Evolutionary conservation across 2,329 filamentous ascomycete species (phyloP).

Genomic region (Phyllosticta citrichinensis): DNA sequence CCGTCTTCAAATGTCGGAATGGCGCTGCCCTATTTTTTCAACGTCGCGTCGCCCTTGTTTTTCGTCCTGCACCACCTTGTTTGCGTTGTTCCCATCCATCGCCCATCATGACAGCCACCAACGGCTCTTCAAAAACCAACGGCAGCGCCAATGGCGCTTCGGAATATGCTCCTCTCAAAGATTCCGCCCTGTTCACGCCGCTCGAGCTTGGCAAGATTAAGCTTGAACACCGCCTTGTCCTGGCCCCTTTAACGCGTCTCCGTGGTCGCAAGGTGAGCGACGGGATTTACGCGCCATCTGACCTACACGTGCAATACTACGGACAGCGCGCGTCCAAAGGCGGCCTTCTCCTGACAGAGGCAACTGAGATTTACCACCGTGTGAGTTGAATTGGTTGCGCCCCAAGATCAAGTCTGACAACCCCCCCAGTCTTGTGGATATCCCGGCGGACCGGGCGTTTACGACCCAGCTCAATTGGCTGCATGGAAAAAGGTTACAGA

Average conservation of each 20-base stretch:
- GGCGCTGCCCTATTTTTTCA: not conserved
- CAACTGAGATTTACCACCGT: conserved; percentile 25
- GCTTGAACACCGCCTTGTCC: conserved; percentile 10
- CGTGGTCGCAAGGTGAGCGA: conserved; percentile 16
- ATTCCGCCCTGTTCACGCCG: conserved; percentile 23
- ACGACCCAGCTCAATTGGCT: conserved; percentile 20
- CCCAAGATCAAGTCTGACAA: not conserved
- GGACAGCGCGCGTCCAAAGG: conserved; percentile 23
- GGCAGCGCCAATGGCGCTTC: conserved; percentile 22
- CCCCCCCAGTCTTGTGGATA: conserved; percentile 18
- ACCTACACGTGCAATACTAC: conserved; percentile 23
- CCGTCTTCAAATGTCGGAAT: not conserved
- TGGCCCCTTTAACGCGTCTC: conserved; percentile 11
- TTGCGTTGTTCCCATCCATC: not conserved
- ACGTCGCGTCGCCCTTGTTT: not conserved
- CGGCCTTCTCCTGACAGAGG: conserved; percentile 26
- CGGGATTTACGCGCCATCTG: conserved; percentile 22
- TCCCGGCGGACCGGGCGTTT: conserved; percentile 23
- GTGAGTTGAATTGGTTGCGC: conserved; percentile 12
- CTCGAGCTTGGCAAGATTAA: conserved; percentile 19
- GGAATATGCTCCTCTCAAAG: conserved; percentile 22
- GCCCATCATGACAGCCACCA: not conserved
- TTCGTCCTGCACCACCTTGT: not conserved
- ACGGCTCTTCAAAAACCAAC: conserved; percentile 11
- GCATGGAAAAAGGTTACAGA: conserved; percentile 25